Base-by-base conservation (phyloP, 2,329 filamentous ascomycete genomes). In the Coniochaeta sp. region DNA sequence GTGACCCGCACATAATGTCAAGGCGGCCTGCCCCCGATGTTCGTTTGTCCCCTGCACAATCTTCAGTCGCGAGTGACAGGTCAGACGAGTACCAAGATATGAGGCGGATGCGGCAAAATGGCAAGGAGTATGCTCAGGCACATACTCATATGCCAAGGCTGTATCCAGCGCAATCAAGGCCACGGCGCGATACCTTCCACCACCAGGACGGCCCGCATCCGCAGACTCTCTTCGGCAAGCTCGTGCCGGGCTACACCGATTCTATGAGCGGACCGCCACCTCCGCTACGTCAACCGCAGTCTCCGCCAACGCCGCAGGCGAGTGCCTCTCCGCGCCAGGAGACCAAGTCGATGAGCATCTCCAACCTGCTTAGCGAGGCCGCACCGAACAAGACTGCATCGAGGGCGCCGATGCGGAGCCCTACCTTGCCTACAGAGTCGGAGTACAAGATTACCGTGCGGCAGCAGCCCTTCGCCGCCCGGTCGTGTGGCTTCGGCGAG, bases 401-500 rank as follows among this genome's bases (percentile, higher is more conserved):
- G 17, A 64, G 63, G 57, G 43, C 60, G 34, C 57, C 59, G 7
- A 64, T 66, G 40, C 60, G 57, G 17, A 64, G 58, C 19, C 62
- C 64, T 0, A 56, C 61, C 1, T 40, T 14, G 12, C 60, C 34
- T 52, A 59, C 5, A 31, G 38, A 24, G 34, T 31, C 60, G 1
- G 71, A 72, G 28, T 80, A 79, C 66, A 72, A 68, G 40, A 80
- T 90, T 60, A 76, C 72, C 52, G 84, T 93, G 63, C 86, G 90
- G 57, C 90, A 95, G 71, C 90, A 93, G 68, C 90, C 90, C 9
- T 79, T 85, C 19, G 89, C 89, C 1, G 90, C 90, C 59, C 81
- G 90, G 66, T 90, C 89, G 47, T 95, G 90, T 68, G 90, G 90
- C 1, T 93, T 92, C 70, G 90, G 90, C 62, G 90, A 93, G 73